These are phyloP conservation scores for Hemileccinum impolitum DNA, from an alignment of 768 basidiomycete genomes.

Conservation along the genomic window DNA sequence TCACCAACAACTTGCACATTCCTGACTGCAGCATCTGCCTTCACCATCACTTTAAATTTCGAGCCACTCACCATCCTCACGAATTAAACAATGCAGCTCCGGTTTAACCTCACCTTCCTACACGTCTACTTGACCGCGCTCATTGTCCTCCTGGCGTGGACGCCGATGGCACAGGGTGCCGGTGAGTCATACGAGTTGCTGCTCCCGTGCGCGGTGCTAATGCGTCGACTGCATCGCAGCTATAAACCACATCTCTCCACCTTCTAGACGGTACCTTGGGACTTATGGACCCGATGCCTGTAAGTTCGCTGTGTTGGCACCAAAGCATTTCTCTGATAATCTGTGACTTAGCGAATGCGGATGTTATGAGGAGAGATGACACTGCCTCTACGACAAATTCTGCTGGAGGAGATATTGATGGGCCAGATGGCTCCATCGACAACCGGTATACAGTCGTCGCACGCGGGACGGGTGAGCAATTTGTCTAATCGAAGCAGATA, in stretches of 20 bases:
- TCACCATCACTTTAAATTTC: not conserved
- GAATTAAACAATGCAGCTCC: constrained; percentile 1
- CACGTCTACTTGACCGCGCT: not conserved
- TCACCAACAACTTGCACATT: not conserved
- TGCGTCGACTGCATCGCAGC: not conserved
- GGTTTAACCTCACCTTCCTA: not conserved
- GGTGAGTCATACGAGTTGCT: not conserved
- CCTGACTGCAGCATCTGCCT: not conserved
- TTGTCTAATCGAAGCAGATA: not conserved
- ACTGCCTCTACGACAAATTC: no score
- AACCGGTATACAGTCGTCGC: not conserved
- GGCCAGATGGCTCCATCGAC: not conserved
- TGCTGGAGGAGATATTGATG: not conserved
- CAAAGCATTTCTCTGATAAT: not conserved
- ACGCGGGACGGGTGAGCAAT: constrained; percentile 3
- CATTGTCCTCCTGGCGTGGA: constrained; percentile 4
- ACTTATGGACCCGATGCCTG: not conserved
- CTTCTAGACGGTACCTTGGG: not conserved
- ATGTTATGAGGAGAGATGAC: not conserved
- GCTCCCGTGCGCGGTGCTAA: not conserved
- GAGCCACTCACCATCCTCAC: not conserved
- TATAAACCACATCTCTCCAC: not conserved
- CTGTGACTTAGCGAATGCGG: not conserved
- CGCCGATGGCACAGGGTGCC: constrained; percentile 3
- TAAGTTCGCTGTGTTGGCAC: not conserved